These are phyloP conservation scores for Fusarium sp. DNA, from an alignment of 2,329 filamentous ascomycete species.

Conservation along the genomic window DNA sequence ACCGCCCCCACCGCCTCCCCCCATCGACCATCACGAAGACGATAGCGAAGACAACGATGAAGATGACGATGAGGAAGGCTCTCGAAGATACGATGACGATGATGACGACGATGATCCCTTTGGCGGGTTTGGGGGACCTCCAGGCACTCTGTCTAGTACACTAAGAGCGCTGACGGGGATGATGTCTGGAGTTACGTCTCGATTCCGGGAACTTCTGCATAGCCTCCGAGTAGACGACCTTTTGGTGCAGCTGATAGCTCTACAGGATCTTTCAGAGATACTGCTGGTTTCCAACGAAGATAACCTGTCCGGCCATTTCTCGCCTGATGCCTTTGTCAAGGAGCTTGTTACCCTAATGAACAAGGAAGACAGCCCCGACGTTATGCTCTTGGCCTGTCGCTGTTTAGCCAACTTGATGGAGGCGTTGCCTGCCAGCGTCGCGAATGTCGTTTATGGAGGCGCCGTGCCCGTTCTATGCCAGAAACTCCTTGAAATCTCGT, in stretches of 20 bases:
- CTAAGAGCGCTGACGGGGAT: slow-evolving; percentile 90
- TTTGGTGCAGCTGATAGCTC: slow-evolving; percentile 88
- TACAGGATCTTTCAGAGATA: slow-evolving; percentile 94
- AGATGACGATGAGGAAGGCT: slow-evolving; percentile 51
- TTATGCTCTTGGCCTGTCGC: slow-evolving; percentile 96
- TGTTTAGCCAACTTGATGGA: slow-evolving; percentile 99
- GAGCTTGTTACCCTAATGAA: slow-evolving; percentile 94
- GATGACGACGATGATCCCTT: slow-evolving; percentile 77
- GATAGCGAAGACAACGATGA: slow-evolving; percentile 53
- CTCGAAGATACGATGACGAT: slow-evolving; percentile 67
- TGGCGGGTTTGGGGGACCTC: slow-evolving; percentile 75
- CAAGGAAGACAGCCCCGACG: slow-evolving; percentile 93
- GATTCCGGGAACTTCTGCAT: slow-evolving; percentile 81
- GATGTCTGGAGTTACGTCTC: slow-evolving; percentile 85
- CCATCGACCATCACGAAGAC: slow-evolving; percentile 55
- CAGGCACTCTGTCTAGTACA: slow-evolving; percentile 78
- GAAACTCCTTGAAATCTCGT: slow-evolving; percentile 95
- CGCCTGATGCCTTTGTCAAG: slow-evolving; percentile 93
- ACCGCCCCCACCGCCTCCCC: slow-evolving; percentile 57
- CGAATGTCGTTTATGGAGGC: slow-evolving; percentile 97
- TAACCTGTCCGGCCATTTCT: slow-evolving; percentile 94
- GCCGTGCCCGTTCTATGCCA: slow-evolving; percentile 95
- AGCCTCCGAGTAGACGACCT: slow-evolving; percentile 88
- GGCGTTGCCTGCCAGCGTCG: slow-evolving; percentile 89
- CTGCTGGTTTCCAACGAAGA: slow-evolving; percentile 96